Percentiles rank a stretch among this genome's conserved stretches.
Conservation (phyloP, 768 basidiomycete genomes). For the Leucosporidium creatinivorum region DNA sequence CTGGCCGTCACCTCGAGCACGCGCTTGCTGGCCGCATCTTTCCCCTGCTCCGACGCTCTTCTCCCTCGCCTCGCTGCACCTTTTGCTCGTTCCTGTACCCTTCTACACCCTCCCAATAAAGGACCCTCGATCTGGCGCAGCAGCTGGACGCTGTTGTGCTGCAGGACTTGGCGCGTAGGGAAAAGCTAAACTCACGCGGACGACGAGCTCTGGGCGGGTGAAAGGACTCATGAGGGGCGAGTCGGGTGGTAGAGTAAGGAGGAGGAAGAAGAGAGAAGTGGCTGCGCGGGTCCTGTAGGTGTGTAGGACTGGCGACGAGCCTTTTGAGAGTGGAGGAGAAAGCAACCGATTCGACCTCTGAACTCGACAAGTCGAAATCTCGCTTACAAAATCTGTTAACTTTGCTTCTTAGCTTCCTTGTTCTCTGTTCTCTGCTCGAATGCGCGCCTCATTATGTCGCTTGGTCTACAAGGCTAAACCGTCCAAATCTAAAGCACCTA, state of each 20-base stretch:
- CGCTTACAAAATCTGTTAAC: background rate
- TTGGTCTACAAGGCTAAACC: background rate
- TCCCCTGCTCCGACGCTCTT: background rate
- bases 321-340: background rate
- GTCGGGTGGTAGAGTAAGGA: too few species aligned
- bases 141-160: slow-evolving; percentile 1
- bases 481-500: background rate
- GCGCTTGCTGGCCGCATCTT: background rate
- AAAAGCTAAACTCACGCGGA: slow-evolving; percentile 9
- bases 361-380: background rate
- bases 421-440: background rate
- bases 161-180: background rate
- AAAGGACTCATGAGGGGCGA: background rate
- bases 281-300: background rate
- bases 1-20: background rate
- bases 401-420: background rate
- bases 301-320: background rate
- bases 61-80: too few species aligned
- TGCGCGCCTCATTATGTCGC: background rate
- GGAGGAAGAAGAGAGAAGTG: background rate
- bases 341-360: background rate
- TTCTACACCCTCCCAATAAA: background rate
- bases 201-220: slow-evolving; percentile 24
- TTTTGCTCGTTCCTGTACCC: background rate
- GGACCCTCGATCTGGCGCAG: background rate